A percentile compares a stretch with the other conserved stretches of the same genome.
These are phyloP conservation scores for Aphanomyces euteiches DNA, from an alignment of 352 stramenopile species.

Conservation along the genomic window DNA sequence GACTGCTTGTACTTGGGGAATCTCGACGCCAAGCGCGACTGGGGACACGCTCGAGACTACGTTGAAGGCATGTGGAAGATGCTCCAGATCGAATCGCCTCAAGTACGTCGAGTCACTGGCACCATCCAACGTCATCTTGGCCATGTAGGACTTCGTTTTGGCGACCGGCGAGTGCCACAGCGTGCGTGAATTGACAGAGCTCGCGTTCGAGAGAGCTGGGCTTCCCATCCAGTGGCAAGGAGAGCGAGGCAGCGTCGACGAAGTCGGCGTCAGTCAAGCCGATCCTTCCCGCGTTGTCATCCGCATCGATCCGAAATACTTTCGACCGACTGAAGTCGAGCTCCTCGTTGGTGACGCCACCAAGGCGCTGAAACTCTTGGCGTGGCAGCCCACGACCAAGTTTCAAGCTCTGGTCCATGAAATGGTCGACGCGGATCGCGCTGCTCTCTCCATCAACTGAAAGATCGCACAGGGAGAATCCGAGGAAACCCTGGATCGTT, in stretches of 20 bases:
- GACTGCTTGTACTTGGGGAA: constrained; percentile 97
- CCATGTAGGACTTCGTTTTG: constrained; percentile 70
- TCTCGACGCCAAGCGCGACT: constrained; percentile 97
- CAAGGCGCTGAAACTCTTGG: constrained; percentile 89
- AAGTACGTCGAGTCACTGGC: constrained; percentile 15
- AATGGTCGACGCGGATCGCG: constrained; percentile 91
- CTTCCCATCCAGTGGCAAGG: constrained; percentile 93
- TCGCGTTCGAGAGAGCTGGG: constrained; percentile 89
- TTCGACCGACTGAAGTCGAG: constrained; percentile 98
- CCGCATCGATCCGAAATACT: constrained; percentile 95
- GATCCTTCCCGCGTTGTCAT: constrained; percentile 90
- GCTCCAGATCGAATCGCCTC: constrained; percentile 81
- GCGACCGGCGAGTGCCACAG: constrained; percentile 96
- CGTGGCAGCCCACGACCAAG: constrained; percentile 88
- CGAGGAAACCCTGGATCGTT: not conserved
- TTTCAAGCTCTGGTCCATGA: constrained; percentile 94
- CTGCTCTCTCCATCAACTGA: not conserved
- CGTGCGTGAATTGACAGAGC: constrained; percentile 98
- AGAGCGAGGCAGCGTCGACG: constrained; percentile 80
- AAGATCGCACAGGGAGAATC: not conserved
- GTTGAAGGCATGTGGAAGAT: constrained; percentile 99
- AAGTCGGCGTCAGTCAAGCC: constrained; percentile 89
- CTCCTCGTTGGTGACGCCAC: constrained; percentile 93
- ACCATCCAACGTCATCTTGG: not conserved
- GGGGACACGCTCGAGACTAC: constrained; percentile 98